Base-by-base conservation (phyloP, 768 basidiomycete species). In the Trametes coccinea region DNA sequence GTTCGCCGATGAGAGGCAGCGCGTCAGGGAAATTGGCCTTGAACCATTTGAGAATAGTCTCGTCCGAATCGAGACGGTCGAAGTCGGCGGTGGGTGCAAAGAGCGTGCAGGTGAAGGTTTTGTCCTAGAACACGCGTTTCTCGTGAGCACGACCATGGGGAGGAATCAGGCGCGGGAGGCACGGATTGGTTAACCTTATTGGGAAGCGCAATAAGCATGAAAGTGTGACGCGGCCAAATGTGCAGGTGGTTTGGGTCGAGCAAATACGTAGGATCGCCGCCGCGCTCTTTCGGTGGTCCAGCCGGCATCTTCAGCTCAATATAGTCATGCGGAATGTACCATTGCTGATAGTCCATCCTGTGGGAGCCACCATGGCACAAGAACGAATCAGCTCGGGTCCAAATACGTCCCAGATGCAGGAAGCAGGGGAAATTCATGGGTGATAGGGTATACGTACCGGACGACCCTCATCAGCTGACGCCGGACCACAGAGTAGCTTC, bases 121-220 rank as follows among this genome's bases (percentile, higher is more conserved):
- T 91, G 76, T 98, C 95, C 96, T 98, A 75, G 37, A 62, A 59
- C 22, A 22, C 67, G 67, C 63, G 66, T 56, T 53, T 48, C 30
- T 56, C 64, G 57, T 65, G 60, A 62, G 61, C 43, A 30, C 66
- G 14, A 58, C 57, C 56, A 56, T 52, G 37, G 37, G 55, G 47
- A 22, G 57, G 30, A 37, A 22, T 22, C 62, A 57, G 69, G 74
- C 70, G 70, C 70, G 73, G 55, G 57, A 61, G 56, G 51, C 47
- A 66, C 62, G 64, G 69, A 70, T 69, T 61, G 44, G 10, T 78
- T 77, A 77, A 96, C 96, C 83, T 92, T 89, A 80, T 99, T 99
- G 67, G 96, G 95, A 59, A 99, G 86, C 22, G 94, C 96, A 70
- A 99, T 98, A 70, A 99, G 85, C 96, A 99, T 99, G 82, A 98